Conservation (phyloP, 208 protist species). For the Trypanosomatidae sp. region DNA sequence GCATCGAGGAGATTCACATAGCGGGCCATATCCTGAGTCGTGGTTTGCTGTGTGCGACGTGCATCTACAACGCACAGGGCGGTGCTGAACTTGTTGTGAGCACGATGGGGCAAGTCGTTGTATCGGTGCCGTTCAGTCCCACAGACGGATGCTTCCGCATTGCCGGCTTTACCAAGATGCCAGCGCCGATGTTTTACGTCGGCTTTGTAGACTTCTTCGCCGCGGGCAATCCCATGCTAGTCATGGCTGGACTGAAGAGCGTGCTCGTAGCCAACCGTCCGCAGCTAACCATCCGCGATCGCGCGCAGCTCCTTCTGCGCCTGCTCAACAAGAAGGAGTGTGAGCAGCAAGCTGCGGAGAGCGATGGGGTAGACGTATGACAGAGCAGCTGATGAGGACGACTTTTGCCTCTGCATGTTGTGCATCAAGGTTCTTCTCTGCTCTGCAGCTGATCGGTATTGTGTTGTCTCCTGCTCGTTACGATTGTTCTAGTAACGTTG, state of each 20-base stretch:
- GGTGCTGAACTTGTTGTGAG: constrained; percentile 64
- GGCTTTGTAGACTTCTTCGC: constrained; percentile 77
- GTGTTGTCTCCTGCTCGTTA: neutral
- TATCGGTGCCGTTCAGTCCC: constrained; percentile 60
- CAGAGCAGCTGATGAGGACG: neutral
- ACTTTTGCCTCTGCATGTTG: neutral
- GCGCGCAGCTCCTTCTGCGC: constrained; percentile 47
- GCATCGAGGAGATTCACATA: constrained; percentile 8
- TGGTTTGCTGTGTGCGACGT: constrained; percentile 55
- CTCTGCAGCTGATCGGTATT: neutral
- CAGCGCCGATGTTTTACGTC: constrained; percentile 74
- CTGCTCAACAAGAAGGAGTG: constrained; percentile 40
- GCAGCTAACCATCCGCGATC: constrained; percentile 33
- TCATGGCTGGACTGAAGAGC: constrained; percentile 72
- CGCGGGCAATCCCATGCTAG: constrained; percentile 48
- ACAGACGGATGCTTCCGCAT: constrained; percentile 55
- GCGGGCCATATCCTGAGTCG: constrained; percentile 74
- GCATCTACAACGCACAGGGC: constrained; percentile 20
- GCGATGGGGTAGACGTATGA: constrained; percentile 8
- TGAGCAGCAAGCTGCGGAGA: constrained; percentile 7
- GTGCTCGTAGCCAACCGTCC: constrained; percentile 63
- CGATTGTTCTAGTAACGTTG: neutral
- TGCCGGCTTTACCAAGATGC: constrained; percentile 58
- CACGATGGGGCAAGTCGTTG: constrained; percentile 73
- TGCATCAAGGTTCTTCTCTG: neutral